Conservation (phyloP, 2,329 filamentous ascomycete species). For the Rugonectria rugulosa region DNA sequence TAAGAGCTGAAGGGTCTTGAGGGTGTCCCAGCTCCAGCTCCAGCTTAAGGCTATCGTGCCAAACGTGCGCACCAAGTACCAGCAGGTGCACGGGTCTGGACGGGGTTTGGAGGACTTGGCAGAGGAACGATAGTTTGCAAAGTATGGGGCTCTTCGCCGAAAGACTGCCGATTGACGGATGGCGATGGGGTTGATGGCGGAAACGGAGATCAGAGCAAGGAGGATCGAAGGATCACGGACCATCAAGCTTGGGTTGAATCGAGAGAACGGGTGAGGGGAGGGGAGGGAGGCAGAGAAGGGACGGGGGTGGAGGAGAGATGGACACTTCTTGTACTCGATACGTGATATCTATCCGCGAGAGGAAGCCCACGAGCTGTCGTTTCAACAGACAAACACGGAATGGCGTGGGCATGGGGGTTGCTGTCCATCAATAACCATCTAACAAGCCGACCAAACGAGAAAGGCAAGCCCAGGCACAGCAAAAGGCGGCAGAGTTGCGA, state of each 20-base stretch:
- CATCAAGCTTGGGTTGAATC: slow-evolving; percentile 8
- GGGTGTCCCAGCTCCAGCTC: slow-evolving; percentile 1
- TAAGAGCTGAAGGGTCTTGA: slow-evolving; percentile 13
- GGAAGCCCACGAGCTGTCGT: slow-evolving; percentile 1
- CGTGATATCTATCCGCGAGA: slow-evolving; percentile 9
- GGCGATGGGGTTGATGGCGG: not conserved
- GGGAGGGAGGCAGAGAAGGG: not conserved
- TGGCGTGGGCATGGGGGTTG: slow-evolving; percentile 16
- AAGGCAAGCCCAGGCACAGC: slow-evolving; percentile 2
- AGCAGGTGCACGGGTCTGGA: slow-evolving; percentile 11
- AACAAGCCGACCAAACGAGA: slow-evolving; percentile 5
- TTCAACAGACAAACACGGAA: not conserved
- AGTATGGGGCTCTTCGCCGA: slow-evolving; percentile 9
- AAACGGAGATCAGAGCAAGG: slow-evolving; percentile 1
- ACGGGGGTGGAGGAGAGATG: slow-evolving; percentile 1
- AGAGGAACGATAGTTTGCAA: slow-evolving; percentile 9
- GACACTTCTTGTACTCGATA: slow-evolving; percentile 23
- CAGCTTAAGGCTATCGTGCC: no score
- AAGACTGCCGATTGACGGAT: not conserved
- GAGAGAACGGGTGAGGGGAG: not conserved
- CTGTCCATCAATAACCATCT: not conserved
- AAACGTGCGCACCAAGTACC: no score
- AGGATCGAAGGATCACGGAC: slow-evolving; percentile 15
- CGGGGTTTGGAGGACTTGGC: slow-evolving; percentile 6
- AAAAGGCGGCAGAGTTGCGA: slow-evolving; percentile 12